These are phyloP conservation scores for Eucalyptus globulus DNA, from an alignment of 345 rosid genomes.

Conservation along the genomic window DNA sequence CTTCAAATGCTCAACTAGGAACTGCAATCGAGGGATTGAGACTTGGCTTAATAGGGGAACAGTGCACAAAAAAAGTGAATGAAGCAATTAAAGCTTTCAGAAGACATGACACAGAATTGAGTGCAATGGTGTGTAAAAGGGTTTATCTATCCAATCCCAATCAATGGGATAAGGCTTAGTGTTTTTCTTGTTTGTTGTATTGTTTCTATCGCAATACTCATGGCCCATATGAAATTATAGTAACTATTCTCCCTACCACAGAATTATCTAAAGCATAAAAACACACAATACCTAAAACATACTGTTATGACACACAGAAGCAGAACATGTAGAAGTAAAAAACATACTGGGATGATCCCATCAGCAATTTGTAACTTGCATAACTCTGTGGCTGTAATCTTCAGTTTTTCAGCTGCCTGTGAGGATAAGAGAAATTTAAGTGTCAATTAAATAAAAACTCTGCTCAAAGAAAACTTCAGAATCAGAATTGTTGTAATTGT, in stretches of 20 bases:
- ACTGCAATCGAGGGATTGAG: background rate
- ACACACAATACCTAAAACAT: background rate
- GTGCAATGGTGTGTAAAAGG: background rate
- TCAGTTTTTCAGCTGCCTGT: conserved; percentile 94
- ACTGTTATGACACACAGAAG: background rate
- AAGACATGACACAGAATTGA: background rate
- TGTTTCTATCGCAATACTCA: background rate
- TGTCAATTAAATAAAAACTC: background rate
- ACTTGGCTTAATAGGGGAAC: background rate
- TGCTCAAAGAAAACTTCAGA: background rate
- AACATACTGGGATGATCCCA: conserved; percentile 73
- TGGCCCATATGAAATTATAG: background rate
- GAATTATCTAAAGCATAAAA: background rate
- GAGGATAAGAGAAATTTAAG: background rate
- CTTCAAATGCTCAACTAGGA: background rate
- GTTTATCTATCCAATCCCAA: background rate
- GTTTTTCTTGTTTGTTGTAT: background rate
- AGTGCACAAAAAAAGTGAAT: background rate
- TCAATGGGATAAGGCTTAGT: background rate
- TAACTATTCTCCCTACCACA: background rate
- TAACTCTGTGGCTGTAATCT: conserved; percentile 70
- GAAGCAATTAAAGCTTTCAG: background rate
- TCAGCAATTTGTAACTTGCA: conserved; percentile 70
- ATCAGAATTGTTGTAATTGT: background rate
- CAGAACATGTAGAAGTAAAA: background rate